These are phyloP conservation scores for Orbilia brochopaga DNA, from an alignment of 2,329 filamentous ascomycete genomes.

Conservation along the genomic window DNA sequence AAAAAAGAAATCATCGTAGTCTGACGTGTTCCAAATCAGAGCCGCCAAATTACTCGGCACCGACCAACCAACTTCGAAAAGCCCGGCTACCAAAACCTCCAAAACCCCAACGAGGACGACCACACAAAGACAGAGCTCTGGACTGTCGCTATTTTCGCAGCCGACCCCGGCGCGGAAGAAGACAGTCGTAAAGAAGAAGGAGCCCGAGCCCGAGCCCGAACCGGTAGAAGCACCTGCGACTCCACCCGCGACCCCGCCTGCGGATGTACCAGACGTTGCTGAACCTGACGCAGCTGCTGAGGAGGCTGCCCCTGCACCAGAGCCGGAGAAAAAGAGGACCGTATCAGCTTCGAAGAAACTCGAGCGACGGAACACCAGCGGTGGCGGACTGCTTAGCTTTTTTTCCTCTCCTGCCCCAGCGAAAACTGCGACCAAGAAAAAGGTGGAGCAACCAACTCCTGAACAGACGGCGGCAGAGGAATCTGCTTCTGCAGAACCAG, in stretches of 20 bases:
- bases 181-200: constrained; percentile 42
- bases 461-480: constrained; percentile 29
- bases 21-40: constrained; percentile 26
- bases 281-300: constrained; percentile 15
- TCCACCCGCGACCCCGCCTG: constrained; percentile 9
- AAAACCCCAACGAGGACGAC: constrained; percentile 10
- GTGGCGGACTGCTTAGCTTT: constrained; percentile 24
- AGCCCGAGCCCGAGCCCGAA: constrained; percentile 2
- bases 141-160: constrained; percentile 27
- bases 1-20: constrained; percentile 4
- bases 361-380: constrained; percentile 31
- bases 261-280: constrained; percentile 6
- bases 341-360: constrained; percentile 33
- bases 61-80: constrained; percentile 26
- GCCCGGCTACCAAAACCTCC: neutral
- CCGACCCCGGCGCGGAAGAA: constrained; percentile 31
- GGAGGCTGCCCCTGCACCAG: constrained; percentile 16
- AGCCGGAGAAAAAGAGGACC: constrained; percentile 15
- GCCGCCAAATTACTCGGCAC: constrained; percentile 47
- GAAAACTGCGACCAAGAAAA: constrained; percentile 32
- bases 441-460: constrained; percentile 16
- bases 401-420: constrained; percentile 28
- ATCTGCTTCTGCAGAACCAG: constrained; percentile 15
- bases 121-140: constrained; percentile 30
- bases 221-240: neutral